Base-by-base conservation (phyloP, 2,329 filamentous ascomycete species). In the Furcasterigmium sp. region DNA sequence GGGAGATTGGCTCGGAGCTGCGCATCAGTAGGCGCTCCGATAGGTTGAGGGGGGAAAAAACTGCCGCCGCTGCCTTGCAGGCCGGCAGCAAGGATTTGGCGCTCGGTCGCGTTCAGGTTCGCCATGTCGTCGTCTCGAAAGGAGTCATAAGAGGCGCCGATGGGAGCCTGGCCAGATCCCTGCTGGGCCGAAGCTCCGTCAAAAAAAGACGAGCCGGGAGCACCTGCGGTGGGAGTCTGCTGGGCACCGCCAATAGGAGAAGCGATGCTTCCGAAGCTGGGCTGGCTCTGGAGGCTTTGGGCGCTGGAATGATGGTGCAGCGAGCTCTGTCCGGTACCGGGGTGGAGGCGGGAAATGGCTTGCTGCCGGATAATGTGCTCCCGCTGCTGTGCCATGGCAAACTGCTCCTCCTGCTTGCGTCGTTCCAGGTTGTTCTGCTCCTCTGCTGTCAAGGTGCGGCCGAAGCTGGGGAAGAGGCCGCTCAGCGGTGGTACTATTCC, bases 381-480 rank as follows among this genome's bases (percentile, higher is more conserved):
- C 53, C 95, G 89, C 63, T 98, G 93, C 34, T 93, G 85, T 37
- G 94, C 93, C 81, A 97, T 94, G 28, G 95, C 75, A 61, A 93
- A 95, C 61, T 98, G 93, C 59, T 98, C 94, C 64, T 98, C 93
- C 62, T 98, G 93, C 70, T 98, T 98, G 41, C 93, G 79, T 42
- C 93, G 81, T 68, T 98, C 93, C 2, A 98, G 72, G 30, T 95
- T 95, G 66, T 98, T 98, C 61, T 98, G 93, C 64, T 98, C 93
- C 57, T 97, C 91, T 0, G 93, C 93, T 8, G 94, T 98, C 53
- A 98, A 72, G 1, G 94, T 98, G 8, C 93, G 90, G 6, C 93
- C 93, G 61, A 97, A 98, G 59, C 88, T 95, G 1, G 93, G 94
- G 63, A 98, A 97, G 41, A 90, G 90, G 43, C 84, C 88, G 7